Evolutionary conservation across 2,329 filamentous ascomycete genomes (phyloP), one percentile per base, ranked within the genome.

Genomic region (Neonectria punicea): DNA sequence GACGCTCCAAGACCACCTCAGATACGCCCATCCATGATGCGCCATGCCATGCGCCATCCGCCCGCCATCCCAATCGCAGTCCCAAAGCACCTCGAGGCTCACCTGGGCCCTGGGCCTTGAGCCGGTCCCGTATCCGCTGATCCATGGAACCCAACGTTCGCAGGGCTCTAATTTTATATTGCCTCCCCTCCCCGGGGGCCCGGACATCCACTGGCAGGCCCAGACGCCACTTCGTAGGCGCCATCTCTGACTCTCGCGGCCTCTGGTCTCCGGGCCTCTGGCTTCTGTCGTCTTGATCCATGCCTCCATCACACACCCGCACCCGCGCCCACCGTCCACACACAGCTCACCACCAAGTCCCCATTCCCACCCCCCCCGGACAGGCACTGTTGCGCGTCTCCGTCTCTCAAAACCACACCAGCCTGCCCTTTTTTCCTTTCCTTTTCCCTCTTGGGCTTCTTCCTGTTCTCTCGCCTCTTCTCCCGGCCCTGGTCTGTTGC

Each of bases 81-180:
- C 44, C 53, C 16, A 41, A 43, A 39, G 25, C 57, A 53, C 25
- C 36, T 53, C 16, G 22, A 46, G 34, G 28, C 47, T 36, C 47
- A 44, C 46, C 56, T 53, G n/a, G 39, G 39, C 71, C 71, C 69
- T 72, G 65, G 56, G 66, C 63, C 69, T 69, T 69, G 69, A 73
- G 69, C 72, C 66, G 67, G 69, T 71, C 70, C 60, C 64, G 69
- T 68, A 71, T 73, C 71, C 68, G 73, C 71, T 74, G 71, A 73
- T 73, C 71, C 71, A 73, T 73, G 67, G 65, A 68, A 72, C 69
- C 70, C 66, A 75, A 70, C 72, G 68, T 71, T 68, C 67, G 67
- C 70, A 75, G 69, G 65, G 73, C 75, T 77, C 80, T 83, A 81
- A 82, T 83, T 81, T 83, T 80, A 83, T 81, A 80, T 79, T 76